These are phyloP conservation scores for Fusarium sp. DNA, from an alignment of 2,329 filamentous ascomycete genomes.

Conservation along the genomic window DNA sequence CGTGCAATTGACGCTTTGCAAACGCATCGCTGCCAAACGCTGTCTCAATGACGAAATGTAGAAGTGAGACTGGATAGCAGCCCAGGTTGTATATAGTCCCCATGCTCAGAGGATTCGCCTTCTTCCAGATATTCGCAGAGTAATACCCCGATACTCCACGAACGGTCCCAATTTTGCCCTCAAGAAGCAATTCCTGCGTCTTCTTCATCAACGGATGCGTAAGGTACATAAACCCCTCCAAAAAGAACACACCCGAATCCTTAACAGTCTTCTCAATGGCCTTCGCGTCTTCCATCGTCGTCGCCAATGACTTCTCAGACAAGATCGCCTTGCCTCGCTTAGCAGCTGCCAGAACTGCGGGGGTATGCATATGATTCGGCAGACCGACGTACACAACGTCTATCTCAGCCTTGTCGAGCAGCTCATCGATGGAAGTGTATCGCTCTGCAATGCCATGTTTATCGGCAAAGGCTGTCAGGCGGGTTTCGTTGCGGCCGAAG, in stretches of 20 bases:
- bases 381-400: constrained; percentile 19
- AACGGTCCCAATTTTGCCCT: not conserved
- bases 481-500: constrained; percentile 9
- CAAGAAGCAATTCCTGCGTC: not conserved
- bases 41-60: constrained; percentile 2
- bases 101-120: constrained; percentile 17
- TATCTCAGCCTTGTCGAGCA: constrained; percentile 3
- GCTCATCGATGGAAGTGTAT: constrained; percentile 5
- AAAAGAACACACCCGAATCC: not conserved
- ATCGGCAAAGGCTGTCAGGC: not conserved
- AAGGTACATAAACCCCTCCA: constrained; percentile 12
- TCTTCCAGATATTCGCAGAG: constrained; percentile 20
- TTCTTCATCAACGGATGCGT: constrained; percentile 12
- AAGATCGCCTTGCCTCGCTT: constrained; percentile 21
- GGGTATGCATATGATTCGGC: constrained; percentile 24
- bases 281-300: constrained; percentile 2
- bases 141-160: constrained; percentile 10
- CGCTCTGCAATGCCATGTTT: constrained; percentile 8
- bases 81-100: constrained; percentile 10
- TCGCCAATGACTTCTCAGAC: constrained; percentile 15
- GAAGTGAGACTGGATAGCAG: constrained; percentile 5
- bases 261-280: not conserved
- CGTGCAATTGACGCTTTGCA: not conserved
- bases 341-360: constrained; percentile 14
- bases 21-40: not conserved